Conservation (phyloP, 352 stramenopile species). For the Phytophthora pluvialis region DNA sequence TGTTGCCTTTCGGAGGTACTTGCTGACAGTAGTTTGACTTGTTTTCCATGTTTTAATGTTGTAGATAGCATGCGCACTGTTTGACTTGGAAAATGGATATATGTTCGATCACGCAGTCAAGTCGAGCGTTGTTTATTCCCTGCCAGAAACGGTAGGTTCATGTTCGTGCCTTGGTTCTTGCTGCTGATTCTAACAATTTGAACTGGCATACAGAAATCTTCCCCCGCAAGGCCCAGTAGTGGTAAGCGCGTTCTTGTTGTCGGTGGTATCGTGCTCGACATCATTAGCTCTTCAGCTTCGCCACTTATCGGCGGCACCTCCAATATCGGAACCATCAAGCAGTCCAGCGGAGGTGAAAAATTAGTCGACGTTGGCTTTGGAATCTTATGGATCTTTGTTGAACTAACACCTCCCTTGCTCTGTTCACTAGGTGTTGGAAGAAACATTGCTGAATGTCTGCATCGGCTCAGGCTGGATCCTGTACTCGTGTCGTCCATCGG, state of each 20-base stretch:
- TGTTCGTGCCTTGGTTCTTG: background rate
- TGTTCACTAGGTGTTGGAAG: conserved; percentile 83
- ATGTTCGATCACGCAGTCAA: conserved; percentile 10
- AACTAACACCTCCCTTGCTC: background rate
- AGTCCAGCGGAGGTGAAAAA: conserved; percentile 72
- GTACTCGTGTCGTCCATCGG: conserved; percentile 87
- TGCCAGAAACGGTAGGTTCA: conserved; percentile 53
- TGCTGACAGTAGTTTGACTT: background rate
- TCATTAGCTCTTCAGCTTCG: conserved; percentile 76
- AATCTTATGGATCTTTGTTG: background rate
- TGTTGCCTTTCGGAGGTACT: background rate
- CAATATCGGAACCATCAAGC: conserved; percentile 86
- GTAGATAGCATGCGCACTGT: conserved; percentile 70
- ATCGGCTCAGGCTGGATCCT: conserved; percentile 66
- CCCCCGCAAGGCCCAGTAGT: background rate
- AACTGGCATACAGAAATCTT: conserved; percentile 13
- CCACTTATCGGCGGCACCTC: conserved; percentile 84
- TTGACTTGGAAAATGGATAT: conserved; percentile 59
- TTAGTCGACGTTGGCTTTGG: background rate
- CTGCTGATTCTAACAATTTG: conserved; percentile 4
- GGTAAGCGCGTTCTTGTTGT: conserved; percentile 78
- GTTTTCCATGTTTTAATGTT: conserved; percentile 6
- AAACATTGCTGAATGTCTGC: conserved; percentile 92
- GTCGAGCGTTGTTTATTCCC: conserved; percentile 43
- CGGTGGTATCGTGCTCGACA: conserved; percentile 87